Base-by-base conservation (phyloP, 179 eudicot species). In the Spinacia oleracea region DNA sequence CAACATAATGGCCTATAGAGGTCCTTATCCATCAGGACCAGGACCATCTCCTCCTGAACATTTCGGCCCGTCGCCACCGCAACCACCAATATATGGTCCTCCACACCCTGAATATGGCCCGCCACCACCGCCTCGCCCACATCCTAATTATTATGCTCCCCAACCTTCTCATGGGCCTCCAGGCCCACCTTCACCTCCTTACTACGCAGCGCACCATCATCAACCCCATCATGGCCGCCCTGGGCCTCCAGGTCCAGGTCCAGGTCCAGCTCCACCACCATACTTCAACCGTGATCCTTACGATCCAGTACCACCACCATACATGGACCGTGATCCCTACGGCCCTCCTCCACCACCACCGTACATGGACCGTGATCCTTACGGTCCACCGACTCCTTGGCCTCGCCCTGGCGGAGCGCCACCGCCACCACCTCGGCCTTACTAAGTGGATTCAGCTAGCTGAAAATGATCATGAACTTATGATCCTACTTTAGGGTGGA, bases 181-280 rank as follows among this genome's bases (percentile, higher is more conserved):
- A 9, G 85, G 85, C 65, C 84, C 85, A 46, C 84, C 86, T 4
- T 80, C 82, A 35, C 88, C 84, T 65, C 82, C 76, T 20, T 71
- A 55, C 31, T 63, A 79, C 27, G 55, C 55, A 20, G 83, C 73
- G n/a, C 74, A 74, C 20, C 67, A 9, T 18, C 27, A 23, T 1
- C 70, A 18, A 9, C 71, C 40, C 46, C 72, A 35, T 43, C 73
- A 70, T 14, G 56, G 27, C 15, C 20, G 18, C 1, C 35, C 67
- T 67, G 78, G 80, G 16, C 72, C 73, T 4, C 79, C 76, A n/a
- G 73, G 65, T 2, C 64, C 64, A 25, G 72, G 78, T n/a, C n/a
- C n/a, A n/a, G n/a, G n/a, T 53, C 82, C 84, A 40, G 77, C 82
- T 34, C 82, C 79, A 48, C 43, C 75, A 71, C 74, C 74, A 0